A percentile compares a stretch with the other conserved stretches of the same genome.
Evolutionary conservation across 1,139 yeast species (phyloP).

Genomic region (Petasospora fabianii): DNA sequence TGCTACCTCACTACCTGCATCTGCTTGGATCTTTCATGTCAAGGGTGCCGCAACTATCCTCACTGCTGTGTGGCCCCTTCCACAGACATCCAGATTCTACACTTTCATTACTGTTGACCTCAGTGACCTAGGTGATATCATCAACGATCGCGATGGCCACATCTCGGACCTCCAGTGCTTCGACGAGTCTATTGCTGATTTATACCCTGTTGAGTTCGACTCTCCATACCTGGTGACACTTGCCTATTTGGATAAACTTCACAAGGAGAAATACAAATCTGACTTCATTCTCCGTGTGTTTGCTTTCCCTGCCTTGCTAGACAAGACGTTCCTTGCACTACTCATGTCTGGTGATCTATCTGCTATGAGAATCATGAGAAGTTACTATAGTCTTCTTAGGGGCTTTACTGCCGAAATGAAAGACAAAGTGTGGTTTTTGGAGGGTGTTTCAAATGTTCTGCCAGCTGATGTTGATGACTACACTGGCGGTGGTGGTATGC

Average conservation of each 20-base stretch:
- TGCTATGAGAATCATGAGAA: slow-evolving; percentile 87
- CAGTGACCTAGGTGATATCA: slow-evolving; percentile 75
- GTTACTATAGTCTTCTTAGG: slow-evolving; percentile 77
- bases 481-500: slow-evolving; percentile 86
- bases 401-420: slow-evolving; percentile 83
- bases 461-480: slow-evolving; percentile 83
- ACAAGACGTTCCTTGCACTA: slow-evolving; percentile 68
- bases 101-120: slow-evolving; percentile 76
- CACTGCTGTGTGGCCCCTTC: slow-evolving; percentile 92
- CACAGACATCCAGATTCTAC: slow-evolving; percentile 70
- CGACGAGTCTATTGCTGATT: slow-evolving; percentile 77
- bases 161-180: slow-evolving; percentile 72
- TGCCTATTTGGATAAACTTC: slow-evolving; percentile 80
- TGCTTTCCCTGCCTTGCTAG: slow-evolving; percentile 90
- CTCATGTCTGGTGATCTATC: slow-evolving; percentile 80
- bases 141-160: slow-evolving; percentile 42
- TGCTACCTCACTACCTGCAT: slow-evolving; percentile 70
- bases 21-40: slow-evolving; percentile 96
- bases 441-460: slow-evolving; percentile 82
- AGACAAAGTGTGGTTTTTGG: slow-evolving; percentile 89
- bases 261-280: slow-evolving; percentile 75
- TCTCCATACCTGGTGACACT: slow-evolving; percentile 85
- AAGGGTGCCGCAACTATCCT: slow-evolving; percentile 95
- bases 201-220: slow-evolving; percentile 78
- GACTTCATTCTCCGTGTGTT: slow-evolving; percentile 85